A percentile compares a stretch with the other conserved stretches of the same genome.
phyloP scores from a whole-genome alignment of 1,284 basidiomycete genomes.

The Neonothopanus nambi region DNA sequence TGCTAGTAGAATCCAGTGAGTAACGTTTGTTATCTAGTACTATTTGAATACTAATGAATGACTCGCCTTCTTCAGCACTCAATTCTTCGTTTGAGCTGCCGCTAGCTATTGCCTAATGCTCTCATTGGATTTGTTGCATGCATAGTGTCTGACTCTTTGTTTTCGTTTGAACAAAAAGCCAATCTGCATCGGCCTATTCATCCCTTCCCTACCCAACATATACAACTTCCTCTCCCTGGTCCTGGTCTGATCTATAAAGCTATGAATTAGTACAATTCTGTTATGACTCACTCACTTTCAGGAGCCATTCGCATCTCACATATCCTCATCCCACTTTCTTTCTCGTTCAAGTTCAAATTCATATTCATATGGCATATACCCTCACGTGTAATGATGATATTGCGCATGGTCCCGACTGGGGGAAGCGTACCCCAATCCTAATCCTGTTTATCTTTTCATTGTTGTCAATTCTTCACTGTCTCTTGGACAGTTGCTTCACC shows the following conservation, averaged over 20 bases:
- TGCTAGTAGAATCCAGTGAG: conserved; percentile 82
- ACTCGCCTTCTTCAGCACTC: conserved; percentile 36
- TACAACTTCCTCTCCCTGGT: background rate
- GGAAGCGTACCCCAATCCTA: conserved; percentile 9
- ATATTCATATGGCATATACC: conserved; percentile 15
- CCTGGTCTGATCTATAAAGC: conserved; percentile 12
- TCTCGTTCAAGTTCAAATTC: conserved; percentile 1
- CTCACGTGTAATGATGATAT: conserved; percentile 17
- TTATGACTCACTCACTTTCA: conserved; percentile 3
- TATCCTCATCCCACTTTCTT: conserved; percentile 6
- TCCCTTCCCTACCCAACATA: no score
- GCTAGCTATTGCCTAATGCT: conserved; percentile 6
- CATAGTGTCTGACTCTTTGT: background rate
- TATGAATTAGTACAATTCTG: conserved; percentile 10
- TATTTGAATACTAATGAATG: background rate
- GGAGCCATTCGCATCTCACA: conserved; percentile 14
- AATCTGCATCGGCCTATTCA: background rate
- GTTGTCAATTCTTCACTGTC: conserved; percentile 11
- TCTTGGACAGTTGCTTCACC: background rate
- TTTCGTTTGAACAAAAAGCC: conserved; percentile 1
- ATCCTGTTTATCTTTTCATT: conserved; percentile 11
- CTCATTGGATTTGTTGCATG: no score
- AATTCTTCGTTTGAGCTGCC: conserved; percentile 50
- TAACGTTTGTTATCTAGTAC: conserved; percentile 19
- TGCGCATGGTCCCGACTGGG: conserved; percentile 7